Evolutionary conservation across 352 stramenopile species (phyloP), one percentile per base, ranked within the genome.

Genomic region (Phytophthora syringae): DNA sequence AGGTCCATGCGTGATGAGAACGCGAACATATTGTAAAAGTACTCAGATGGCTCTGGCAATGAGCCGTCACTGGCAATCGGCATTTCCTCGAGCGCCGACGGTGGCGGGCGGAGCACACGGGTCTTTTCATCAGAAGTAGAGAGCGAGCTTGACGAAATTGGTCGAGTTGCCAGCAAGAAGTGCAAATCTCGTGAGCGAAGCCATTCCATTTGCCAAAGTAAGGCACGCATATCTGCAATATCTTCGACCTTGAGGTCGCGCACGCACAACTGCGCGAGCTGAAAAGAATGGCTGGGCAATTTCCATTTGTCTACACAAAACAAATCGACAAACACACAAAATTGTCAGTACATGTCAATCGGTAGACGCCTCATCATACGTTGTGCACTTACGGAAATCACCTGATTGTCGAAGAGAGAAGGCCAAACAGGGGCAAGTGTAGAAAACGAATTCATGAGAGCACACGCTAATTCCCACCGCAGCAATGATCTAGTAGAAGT

Each of bases 1-100:
- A 93, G 63, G 53, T 93, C 83, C 7, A 62, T 50, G 7, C 79
- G 68, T 2, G 80, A 87, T 21, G 84, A 84, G 48, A 90, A 88
- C 24, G 86, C 80, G 40, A 89, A 92, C 39, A 92, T 43, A 43
- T 88, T 90, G 66, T 84, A 94, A 18, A 85, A 83, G 49, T 84
- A 89, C 30, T 91, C 82, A 0, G 79, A 64, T 18, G 67, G 67
- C 1, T 62, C 43, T 16, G 55, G 32, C 7, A 61, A 12, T 18
- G 44, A 43, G 22, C 36, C 61, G 44, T 72, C 67, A 49, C 51
- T 32, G 25, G 52, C 28, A 25, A 37, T 56, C 13, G 64, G 47
- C 30, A 20, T 3, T 7, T 64, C 66, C 2, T 83, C 59, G 48
- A 55, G 36, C 3, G 42, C 67, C 10, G 40, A 56, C 1, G 24